phyloP scores from a whole-genome alignment of 108 stramenopile species.

The Mediolabrus comicus region DNA sequence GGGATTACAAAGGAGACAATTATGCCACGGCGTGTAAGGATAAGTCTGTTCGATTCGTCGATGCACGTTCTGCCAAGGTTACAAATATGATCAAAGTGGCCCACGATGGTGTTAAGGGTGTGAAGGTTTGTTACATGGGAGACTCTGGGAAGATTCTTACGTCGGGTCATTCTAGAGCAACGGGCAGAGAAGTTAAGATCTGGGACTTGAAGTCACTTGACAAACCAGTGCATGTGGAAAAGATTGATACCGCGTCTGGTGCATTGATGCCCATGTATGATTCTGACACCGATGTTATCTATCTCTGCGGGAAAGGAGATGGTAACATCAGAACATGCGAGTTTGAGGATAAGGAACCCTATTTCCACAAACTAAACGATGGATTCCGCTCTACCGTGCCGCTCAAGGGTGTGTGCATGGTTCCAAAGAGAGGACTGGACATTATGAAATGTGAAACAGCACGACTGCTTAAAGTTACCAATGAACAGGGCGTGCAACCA shows the following conservation, averaged over 20 bases:
- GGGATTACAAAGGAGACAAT: constrained; percentile 90
- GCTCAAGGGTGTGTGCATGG: constrained; percentile 95
- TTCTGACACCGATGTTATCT: constrained; percentile 88
- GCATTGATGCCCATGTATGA: constrained; percentile 98
- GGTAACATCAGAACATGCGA: constrained; percentile 97
- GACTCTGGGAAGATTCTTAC: constrained; percentile 87
- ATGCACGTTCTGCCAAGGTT: constrained; percentile 72
- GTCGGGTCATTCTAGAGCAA: constrained; percentile 90
- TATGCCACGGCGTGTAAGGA: constrained; percentile 94
- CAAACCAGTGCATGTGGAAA: constrained; percentile 72
- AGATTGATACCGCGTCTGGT: constrained; percentile 96
- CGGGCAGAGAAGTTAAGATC: constrained; percentile 95
- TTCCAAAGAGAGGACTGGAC: constrained; percentile 96
- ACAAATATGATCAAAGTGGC: constrained; percentile 59
- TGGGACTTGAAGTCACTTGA: constrained; percentile 92
- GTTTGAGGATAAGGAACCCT: constrained; percentile 91
- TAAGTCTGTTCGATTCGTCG: constrained; percentile 90
- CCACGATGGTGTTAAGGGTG: constrained; percentile 93
- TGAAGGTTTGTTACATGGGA: constrained; percentile 88
- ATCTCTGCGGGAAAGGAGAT: constrained; percentile 99
- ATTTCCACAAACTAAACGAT: constrained; percentile 80
- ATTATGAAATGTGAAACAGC: constrained; percentile 94
- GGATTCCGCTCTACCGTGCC: constrained; percentile 93
- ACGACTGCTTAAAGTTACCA: constrained; percentile 94
- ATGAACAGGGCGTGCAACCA: constrained; percentile 87